Base-by-base conservation (phyloP, 345 rosid genomes). In the Murraya paniculata region DNA sequence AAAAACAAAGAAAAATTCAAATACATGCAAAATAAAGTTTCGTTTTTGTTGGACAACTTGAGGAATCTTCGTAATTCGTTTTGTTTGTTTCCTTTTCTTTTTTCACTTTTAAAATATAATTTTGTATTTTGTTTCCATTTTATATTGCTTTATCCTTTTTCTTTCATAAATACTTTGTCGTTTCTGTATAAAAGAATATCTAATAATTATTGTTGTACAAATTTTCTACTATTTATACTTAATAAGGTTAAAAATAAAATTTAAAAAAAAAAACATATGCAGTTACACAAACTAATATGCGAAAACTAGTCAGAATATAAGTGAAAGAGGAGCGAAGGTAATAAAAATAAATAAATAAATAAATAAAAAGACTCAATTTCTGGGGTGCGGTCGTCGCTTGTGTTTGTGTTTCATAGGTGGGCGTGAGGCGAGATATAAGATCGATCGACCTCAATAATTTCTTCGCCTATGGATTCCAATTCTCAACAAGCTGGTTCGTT, bases 401-500 rank as follows among this genome's bases (percentile, higher is more conserved):
- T n/a, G 58, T 55, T 19, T 22, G 11, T 41, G 39, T 66, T 64
- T 81, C 73, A 73, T 78, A 59, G 81, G 66, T 28, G 25, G 82
- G 79, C 83, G 61, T 71, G 41, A 21, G 39, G 80, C 65, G 72
- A 81, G 75, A 75, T 79, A 77, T 75, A 77, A 71, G 65, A 62
- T 39, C 61, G 48, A 65, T 53, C 22, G 19, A 74, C 76, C 74
- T 86, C 81, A 24, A 77, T 33, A 41, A 72, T 81, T 45, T 70
- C 33, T 16, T 77, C 77, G 72, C 64, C 55, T 71, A 91, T 91
- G 94, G 90, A 76, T 41, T 84, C 89, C 69, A 84, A 64, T 75
- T 50, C 92, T 39, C 90, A 85, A 18, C 88, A 78, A 66, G 61
- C 85, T 82, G 94, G 94, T 91, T 65, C 18, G 35, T 28, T 59